Base-by-base conservation (phyloP, 2,329 filamentous ascomycete genomes). In the Curvularia spicifera region DNA sequence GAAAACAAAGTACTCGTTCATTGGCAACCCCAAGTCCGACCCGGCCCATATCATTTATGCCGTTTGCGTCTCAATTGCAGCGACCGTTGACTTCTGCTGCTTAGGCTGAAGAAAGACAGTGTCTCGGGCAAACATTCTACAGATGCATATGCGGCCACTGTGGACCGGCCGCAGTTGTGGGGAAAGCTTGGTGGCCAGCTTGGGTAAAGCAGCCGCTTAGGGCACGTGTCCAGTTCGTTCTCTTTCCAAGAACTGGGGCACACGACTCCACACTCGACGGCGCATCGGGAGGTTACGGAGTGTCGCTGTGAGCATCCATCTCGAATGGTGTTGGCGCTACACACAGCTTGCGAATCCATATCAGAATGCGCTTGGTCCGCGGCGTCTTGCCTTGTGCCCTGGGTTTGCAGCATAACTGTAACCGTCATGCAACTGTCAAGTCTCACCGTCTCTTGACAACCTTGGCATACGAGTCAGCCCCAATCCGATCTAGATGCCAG, bases 171-270 rank as follows among this genome's bases (percentile, higher is more conserved):
- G 56, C 53, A 53, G 56, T 51, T 70, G 69, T 64, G 71, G 71
- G 71, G 71, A 72, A 72, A 71, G 69, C 70, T 73, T 72, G 61
- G 55, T 63, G 59, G 47, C 51, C 45, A 56, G 51, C 52, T 51
- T 59, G 53, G 56, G 52, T 50, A 55, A 58, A 33, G 52, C 42
- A 58, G 46, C 56, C 56, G 56, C 51, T 20, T 15, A 44, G 31
- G 45, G 51, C 31, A 45, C 51, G 44, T 37, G 45, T 51, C 44
- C 56, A 45, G 45, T 45, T 57, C 51, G 48, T 55, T 39, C 51
- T 58, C 46, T 46, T 59, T 59, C 56, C 56, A 28, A 51, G 46
- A 40, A 56, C 31, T 47, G 56, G 56, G 47, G 47, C 56, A 59
- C 56, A 28, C 56, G 52, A 59, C 56, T 51, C 56, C 52, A 51